Evolutionary conservation across 352 stramenopile species (phyloP).

Genomic region (Globisporangium ultimum): DNA sequence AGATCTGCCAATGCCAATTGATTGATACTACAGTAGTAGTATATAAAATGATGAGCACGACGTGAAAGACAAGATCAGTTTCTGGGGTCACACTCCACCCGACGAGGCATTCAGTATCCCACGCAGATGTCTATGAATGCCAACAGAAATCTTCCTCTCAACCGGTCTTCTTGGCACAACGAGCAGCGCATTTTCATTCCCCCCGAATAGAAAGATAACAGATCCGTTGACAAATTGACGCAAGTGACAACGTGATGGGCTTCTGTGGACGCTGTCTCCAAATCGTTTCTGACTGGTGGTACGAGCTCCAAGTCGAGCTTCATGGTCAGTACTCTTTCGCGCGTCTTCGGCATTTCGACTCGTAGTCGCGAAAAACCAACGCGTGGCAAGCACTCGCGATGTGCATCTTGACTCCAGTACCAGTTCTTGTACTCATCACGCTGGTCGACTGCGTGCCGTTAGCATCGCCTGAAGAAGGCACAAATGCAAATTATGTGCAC

Average conservation of each 20-base stretch:
- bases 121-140: too few relatives aligned
- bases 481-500: conserved; percentile 2
- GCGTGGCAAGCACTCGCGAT: conserved; percentile 1
- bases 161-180: too few relatives aligned
- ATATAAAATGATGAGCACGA: too few relatives aligned
- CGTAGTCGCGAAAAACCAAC: background rate
- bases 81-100: too few relatives aligned
- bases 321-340: conserved; percentile 17
- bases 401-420: conserved; percentile 10
- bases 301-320: conserved; percentile 17
- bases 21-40: too few relatives aligned
- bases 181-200: too few relatives aligned
- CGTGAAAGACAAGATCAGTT: too few relatives aligned
- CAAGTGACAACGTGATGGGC: background rate
- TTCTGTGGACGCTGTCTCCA: background rate
- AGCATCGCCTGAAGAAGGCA: background rate
- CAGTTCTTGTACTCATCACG: conserved; percentile 5
- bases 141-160: too few relatives aligned
- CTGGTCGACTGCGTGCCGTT: conserved; percentile 13
- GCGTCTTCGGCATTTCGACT: conserved; percentile 3
- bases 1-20: too few relatives aligned
- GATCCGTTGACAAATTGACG: background rate
- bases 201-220: too few relatives aligned
- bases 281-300: conserved; percentile 2
- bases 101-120: too few relatives aligned